Evolutionary conservation across 352 stramenopile species (phyloP).

Genomic region (Globisporangium heterothallicum): DNA sequence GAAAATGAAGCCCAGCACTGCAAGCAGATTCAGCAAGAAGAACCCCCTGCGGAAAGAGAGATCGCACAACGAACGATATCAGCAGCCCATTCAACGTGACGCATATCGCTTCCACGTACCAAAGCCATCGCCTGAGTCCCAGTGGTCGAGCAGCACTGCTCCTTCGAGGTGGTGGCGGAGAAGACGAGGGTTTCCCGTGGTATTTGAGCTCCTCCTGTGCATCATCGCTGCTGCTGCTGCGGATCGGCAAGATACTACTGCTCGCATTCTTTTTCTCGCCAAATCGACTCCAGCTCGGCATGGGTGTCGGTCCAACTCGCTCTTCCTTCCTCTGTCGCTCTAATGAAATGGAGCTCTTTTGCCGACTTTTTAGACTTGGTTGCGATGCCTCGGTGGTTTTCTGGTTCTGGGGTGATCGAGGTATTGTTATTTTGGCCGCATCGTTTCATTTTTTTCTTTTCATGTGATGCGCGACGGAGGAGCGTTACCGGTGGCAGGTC

Average conservation of each 20-base stretch:
- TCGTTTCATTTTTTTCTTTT: background rate
- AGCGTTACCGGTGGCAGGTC: background rate
- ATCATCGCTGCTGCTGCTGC: background rate
- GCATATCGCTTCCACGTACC: conserved; percentile 7
- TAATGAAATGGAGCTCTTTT: too few relatives aligned
- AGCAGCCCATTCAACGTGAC: too few relatives aligned
- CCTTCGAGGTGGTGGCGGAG: background rate
- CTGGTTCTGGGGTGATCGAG: too few relatives aligned
- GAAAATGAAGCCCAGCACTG: conserved; percentile 50
- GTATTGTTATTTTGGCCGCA: background rate
- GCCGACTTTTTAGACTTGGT: too few relatives aligned
- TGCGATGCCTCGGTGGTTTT: too few relatives aligned
- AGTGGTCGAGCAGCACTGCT: background rate
- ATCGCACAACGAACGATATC: background rate
- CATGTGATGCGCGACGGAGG: background rate
- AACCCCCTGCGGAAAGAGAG: conserved; percentile 23
- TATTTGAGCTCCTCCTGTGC: conserved; percentile 9
- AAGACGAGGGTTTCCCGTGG: conserved; percentile 6
- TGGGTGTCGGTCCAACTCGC: background rate
- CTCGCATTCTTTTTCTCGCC: background rate
- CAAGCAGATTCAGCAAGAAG: conserved; percentile 40
- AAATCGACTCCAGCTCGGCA: conserved; percentile 16
- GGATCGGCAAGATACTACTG: conserved; percentile 4
- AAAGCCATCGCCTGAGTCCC: conserved; percentile 14
- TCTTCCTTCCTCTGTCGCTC: background rate